phyloP scores from a whole-genome alignment of 2,329 filamentous ascomycete species.

The Colletotrichum brevisporum region DNA sequence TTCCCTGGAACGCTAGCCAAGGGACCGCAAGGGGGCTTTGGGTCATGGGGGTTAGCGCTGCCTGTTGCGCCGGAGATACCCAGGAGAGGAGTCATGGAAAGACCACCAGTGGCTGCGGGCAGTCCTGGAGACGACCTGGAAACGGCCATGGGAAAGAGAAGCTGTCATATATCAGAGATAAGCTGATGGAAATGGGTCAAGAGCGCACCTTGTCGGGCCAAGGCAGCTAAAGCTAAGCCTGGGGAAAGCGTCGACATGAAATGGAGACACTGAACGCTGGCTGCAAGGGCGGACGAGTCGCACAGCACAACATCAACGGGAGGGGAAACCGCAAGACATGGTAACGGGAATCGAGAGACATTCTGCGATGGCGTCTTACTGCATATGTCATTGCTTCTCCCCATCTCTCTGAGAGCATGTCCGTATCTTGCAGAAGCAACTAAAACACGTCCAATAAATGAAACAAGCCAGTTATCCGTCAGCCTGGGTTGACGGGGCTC shows the following conservation, averaged over 20 bases:
- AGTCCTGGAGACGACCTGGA: too few species aligned
- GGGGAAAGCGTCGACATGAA: neutral
- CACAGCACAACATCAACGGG: neutral
- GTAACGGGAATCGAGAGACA: conserved; percentile 36
- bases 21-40: conserved; percentile 37
- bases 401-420: conserved; percentile 2
- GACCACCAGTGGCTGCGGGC: too few species aligned
- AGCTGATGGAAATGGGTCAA: too few species aligned
- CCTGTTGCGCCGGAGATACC: neutral
- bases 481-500: conserved; percentile 4
- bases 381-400: conserved; percentile 34
- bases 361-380: conserved; percentile 31
- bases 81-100: neutral
- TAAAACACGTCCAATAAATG: conserved; percentile 16
- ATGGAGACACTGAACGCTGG: neutral
- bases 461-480: conserved; percentile 34
- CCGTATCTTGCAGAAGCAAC: conserved; percentile 26
- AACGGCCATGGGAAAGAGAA: too few species aligned
- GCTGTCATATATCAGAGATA: too few species aligned
- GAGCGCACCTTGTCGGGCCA: too few species aligned
- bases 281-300: neutral
- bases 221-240: neutral
- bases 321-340: conserved; percentile 23
- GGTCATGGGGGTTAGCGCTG: conserved; percentile 20
- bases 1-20: conserved; percentile 34